Conservation (phyloP, 1,284 basidiomycete species). For the Anthracocystis walkeri region DNA sequence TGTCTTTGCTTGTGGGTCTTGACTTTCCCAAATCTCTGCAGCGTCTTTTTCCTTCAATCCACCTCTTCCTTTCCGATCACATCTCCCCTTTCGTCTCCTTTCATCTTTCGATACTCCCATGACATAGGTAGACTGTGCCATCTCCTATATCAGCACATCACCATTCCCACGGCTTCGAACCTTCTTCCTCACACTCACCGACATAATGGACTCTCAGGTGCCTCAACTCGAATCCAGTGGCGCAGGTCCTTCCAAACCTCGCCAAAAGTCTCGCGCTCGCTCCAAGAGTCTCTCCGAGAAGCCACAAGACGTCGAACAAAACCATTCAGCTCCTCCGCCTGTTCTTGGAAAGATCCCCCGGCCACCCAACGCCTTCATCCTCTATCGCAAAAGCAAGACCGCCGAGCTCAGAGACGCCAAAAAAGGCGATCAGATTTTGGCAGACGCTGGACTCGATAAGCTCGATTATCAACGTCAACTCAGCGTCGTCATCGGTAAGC, state of each 20-base stretch:
- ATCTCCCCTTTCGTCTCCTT: no score
- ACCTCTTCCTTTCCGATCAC: no score
- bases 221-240: neutral
- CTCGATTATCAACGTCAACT: conserved; percentile 44
- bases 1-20: neutral
- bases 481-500: conserved; percentile 35
- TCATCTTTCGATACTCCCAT: no score
- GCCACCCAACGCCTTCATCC: conserved; percentile 50
- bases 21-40: neutral
- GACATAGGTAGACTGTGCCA: no score
- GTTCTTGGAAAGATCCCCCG: conserved; percentile 38
- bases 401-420: conserved; percentile 16
- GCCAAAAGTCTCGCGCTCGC: conserved; percentile 12
- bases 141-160: no score
- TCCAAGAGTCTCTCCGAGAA: conserved; percentile 11
- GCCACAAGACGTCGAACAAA: neutral
- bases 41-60: neutral
- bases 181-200: no score
- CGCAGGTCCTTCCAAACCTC: conserved; percentile 8
- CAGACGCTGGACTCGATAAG: conserved; percentile 24
- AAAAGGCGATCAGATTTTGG: neutral
- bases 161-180: no score
- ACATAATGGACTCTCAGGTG: neutral
- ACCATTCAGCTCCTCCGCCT: conserved; percentile 1
- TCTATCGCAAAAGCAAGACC: conserved; percentile 42